Conservation (phyloP, 768 basidiomycete genomes). For the Leccinum disarticulatum region DNA sequence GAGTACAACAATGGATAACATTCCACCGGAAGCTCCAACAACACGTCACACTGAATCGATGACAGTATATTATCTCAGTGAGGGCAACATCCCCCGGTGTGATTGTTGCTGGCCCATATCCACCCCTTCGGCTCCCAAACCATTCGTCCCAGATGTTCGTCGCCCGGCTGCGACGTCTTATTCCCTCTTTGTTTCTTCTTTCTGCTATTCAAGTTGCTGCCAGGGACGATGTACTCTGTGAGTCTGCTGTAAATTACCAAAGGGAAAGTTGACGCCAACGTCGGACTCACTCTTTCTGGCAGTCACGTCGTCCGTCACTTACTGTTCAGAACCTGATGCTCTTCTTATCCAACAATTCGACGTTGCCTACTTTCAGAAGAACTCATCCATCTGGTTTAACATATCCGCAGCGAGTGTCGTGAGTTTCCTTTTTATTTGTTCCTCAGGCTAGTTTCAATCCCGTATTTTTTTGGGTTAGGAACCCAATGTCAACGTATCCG, state of each 20-base stretch:
- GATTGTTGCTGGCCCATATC: slow-evolving; percentile 31
- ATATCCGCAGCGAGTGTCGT: slow-evolving; percentile 87
- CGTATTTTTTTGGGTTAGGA: slow-evolving; percentile 42
- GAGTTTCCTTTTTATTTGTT: slow-evolving; percentile 33
- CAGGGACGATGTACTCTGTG: slow-evolving; percentile 60
- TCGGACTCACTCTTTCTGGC: slow-evolving; percentile 10
- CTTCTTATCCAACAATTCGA: slow-evolving; percentile 81
- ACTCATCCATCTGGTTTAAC: slow-evolving; percentile 78
- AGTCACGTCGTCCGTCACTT: slow-evolving; percentile 89
- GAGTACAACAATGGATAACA: slow-evolving; percentile 27
- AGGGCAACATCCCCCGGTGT: slow-evolving; percentile 12
- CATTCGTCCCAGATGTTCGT: slow-evolving; percentile 51
- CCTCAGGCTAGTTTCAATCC: slow-evolving; percentile 7
- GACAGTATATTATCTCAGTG: slow-evolving; percentile 25
- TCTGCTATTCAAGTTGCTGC: slow-evolving; percentile 45
- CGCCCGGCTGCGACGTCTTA: slow-evolving; percentile 73
- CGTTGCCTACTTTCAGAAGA: slow-evolving; percentile 64
- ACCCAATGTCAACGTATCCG: slow-evolving; percentile 76
- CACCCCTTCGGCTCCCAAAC: slow-evolving; percentile 13
- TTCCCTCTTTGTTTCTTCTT: slow-evolving; percentile 40
- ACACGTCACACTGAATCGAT: not conserved
- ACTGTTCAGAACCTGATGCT: slow-evolving; percentile 77
- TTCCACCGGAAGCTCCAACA: not conserved
- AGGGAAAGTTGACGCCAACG: not conserved
- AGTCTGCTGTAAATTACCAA: slow-evolving; percentile 30